Conservation (phyloP, 2,329 filamentous ascomycete genomes). For the Cladosporium oxysporum region DNA sequence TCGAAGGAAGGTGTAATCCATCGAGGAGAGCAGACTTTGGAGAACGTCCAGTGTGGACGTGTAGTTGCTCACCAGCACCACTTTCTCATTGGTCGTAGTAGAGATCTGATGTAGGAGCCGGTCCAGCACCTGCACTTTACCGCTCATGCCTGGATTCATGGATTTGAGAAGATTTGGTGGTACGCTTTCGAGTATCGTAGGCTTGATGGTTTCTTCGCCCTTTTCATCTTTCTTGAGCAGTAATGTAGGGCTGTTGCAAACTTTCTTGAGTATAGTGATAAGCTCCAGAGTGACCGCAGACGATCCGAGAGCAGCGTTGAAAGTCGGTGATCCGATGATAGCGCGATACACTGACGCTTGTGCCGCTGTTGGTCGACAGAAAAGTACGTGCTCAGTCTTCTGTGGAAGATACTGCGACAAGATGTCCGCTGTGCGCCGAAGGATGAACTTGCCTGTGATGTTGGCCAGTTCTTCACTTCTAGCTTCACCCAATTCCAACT, state of each 20-base stretch:
- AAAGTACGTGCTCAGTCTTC: slow-evolving; percentile 68
- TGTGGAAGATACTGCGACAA: slow-evolving; percentile 65
- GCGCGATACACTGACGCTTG: slow-evolving; percentile 64
- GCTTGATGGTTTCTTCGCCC: slow-evolving; percentile 42
- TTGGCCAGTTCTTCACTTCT: slow-evolving; percentile 62
- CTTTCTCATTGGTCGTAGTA: slow-evolving; percentile 65
- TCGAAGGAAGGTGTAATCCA: slow-evolving; percentile 64
- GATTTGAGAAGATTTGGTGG: slow-evolving; percentile 58
- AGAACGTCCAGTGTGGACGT: slow-evolving; percentile 71
- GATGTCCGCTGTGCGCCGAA: slow-evolving; percentile 67
- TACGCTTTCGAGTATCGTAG: slow-evolving; percentile 44
- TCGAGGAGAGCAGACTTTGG: slow-evolving; percentile 59
- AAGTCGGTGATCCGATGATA: slow-evolving; percentile 65
- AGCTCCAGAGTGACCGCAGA: slow-evolving; percentile 65
- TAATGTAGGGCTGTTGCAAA: slow-evolving; percentile 70
- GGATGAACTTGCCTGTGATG: slow-evolving; percentile 65
- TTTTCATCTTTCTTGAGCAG: slow-evolving; percentile 54
- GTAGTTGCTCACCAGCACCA: slow-evolving; percentile 76
- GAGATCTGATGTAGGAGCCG: slow-evolving; percentile 63
- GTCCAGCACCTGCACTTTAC: slow-evolving; percentile 68
- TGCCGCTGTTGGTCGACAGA: slow-evolving; percentile 62
- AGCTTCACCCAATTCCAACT: slow-evolving; percentile 65
- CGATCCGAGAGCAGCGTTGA: slow-evolving; percentile 62
- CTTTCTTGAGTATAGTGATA: slow-evolving; percentile 72
- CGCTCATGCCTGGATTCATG: slow-evolving; percentile 54